Evolutionary conservation across 345 rosid species (phyloP).

Genomic region (Psidium friedrichsthalianum): DNA sequence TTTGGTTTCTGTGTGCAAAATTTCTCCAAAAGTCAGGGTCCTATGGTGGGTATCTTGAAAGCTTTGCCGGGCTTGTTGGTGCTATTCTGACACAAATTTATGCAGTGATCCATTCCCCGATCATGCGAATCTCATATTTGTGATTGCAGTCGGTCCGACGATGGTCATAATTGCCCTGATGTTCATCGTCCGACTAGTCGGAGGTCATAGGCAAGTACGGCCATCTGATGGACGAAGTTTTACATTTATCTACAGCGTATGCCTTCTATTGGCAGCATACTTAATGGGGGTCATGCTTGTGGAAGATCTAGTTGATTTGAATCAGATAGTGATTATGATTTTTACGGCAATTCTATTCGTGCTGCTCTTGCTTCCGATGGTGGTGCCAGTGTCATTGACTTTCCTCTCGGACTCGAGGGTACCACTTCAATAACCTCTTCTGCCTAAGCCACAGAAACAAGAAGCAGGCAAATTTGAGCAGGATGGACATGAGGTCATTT

Average conservation of each 20-base stretch:
- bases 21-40: slow-evolving; percentile 95
- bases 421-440: slow-evolving; percentile 48
- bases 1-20: slow-evolving; percentile 97
- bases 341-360: slow-evolving; percentile 53
- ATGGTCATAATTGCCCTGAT: slow-evolving; percentile 61
- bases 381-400: slow-evolving; percentile 50
- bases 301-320: slow-evolving; percentile 62
- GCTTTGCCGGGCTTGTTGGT: slow-evolving; percentile 97
- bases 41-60: slow-evolving; percentile 92
- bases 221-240: slow-evolving; percentile 58
- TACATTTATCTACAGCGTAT: slow-evolving; percentile 58
- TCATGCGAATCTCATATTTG: slow-evolving; percentile 75
- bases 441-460: slow-evolving; percentile 28
- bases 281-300: slow-evolving; percentile 88
- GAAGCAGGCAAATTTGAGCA: slow-evolving; percentile 36
- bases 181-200: slow-evolving; percentile 86
- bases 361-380: slow-evolving; percentile 59
- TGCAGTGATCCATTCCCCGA: slow-evolving; percentile 61
- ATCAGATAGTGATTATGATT: slow-evolving; percentile 23
- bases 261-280: slow-evolving; percentile 77
- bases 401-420: slow-evolving; percentile 27
- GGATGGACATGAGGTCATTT: slow-evolving; percentile 39
- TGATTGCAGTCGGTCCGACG: slow-evolving; percentile 94
- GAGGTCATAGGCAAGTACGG: slow-evolving; percentile 83
- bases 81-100: slow-evolving; percentile 90